Evolutionary conservation across 176 grass and related monocot species (phyloP), one percentile per base, ranked within the genome.

Genomic region (Cenchrus americanus): DNA sequence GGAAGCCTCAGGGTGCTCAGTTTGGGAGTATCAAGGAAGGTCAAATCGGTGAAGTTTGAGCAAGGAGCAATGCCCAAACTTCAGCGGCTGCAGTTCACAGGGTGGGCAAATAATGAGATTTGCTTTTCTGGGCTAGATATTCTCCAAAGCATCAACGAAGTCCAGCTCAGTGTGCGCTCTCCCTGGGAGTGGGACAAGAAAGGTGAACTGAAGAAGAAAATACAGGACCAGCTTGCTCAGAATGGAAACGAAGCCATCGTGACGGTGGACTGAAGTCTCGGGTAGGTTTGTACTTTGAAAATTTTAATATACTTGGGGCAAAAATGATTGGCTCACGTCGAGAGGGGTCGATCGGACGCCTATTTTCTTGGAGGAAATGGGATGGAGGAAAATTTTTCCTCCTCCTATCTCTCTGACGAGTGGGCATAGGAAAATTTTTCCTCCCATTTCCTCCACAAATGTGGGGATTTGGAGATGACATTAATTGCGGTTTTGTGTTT

Each of bases 11-110:
- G 5, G 27, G 72, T 75, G 72, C 30, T 75, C 32, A 21, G 2
- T 0, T 5, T 55, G 21, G 2, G 0, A 19, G 2, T 0, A 6
- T 7, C 1, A 18, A 0, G 0, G 1, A 6, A 6, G 7, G 5
- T 55, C 26, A 75, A 21, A n/a, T 57, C 50, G 0, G 17, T 75
- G 1, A 55, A 40, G 18, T 57, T 75, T 75, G 30, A 41, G 0
- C 0, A 37, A n/a, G 18, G 51, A 14, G 5, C 1, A 21, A 41
- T 75, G 73, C 73, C 73, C 9, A 75, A 54, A 34, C 18, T 58
- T 1, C 30, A 41, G 52, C 51, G 1, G 10, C 52, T 75, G 17
- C 30, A n/a, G 9, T 0, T 55, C 9, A 19, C 0, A 17, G 7
- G 24, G 48, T 1, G 0, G 0, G 1, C 6, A 11, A 6, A 14